Base-by-base conservation (phyloP, 495 filamentous ascomycete genomes). In the Tuber aestivum region DNA sequence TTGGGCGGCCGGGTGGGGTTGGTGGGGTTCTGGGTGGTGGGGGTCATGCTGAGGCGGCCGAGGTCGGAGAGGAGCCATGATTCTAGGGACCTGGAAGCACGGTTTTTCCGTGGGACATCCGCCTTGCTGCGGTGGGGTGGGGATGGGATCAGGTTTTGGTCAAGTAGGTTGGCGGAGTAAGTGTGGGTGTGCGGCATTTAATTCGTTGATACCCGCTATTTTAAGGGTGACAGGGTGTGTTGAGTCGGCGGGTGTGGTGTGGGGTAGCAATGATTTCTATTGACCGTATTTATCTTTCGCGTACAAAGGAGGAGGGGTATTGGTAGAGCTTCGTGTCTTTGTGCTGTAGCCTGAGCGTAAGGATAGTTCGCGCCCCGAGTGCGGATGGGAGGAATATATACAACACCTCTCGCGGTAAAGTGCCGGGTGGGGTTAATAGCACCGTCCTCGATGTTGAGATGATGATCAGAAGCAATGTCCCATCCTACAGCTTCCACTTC, bases 51-150 rank as follows among this genome's bases (percentile, higher is more conserved):
- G n/a, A 78, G 75, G 32, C 77, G 75, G n/a, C 77, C 77, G 21
- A 78, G 41, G 61, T 78, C 77, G 5, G 77, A 78, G 65, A 78
- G 77, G 74, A 71, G 74, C 77, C 77, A 78, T 45, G 77, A 78
- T 70, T 77, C 77, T 20, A 73, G 23, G 38, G 77, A 77, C 50
- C 68, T 70, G 32, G 48, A 18, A 1, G 74, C 74, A 41, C 76
- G 77, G 38, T 65, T 73, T 50, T 23, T 21, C 20, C 70, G 44
- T 16, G 56, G 27, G 44, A 0, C 2, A 70, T 23, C 12, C 32
- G n/a, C 4, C 20, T 72, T 18, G 37, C 35, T n/a, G 41, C 20
- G 35, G 69, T 72, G 70, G 23, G 45, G 32, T 65, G 76, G 21
- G 23, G 68, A 10, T 38, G 77, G 56, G 27, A 23, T 32, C 9